Conservation (phyloP, 2,329 filamentous ascomycete genomes). For the Penicillium sp. region DNA sequence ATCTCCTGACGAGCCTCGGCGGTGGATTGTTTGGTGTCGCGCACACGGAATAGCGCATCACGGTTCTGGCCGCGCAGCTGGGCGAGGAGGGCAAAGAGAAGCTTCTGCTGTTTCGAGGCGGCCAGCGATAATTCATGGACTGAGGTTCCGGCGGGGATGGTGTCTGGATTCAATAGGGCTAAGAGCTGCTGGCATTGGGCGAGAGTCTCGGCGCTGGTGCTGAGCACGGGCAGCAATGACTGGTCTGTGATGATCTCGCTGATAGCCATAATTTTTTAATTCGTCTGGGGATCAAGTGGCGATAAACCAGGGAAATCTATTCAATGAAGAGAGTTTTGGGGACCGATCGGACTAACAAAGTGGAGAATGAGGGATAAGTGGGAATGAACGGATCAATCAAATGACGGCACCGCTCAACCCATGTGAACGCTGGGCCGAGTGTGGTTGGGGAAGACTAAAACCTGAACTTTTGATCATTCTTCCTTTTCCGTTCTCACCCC, state of each 20-base stretch:
- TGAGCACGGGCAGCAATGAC: constrained; percentile 66
- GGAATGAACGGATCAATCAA: constrained; percentile 18
- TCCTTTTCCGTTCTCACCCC: constrained; percentile 11
- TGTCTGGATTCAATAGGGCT: constrained; percentile 56
- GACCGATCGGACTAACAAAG: constrained; percentile 12
- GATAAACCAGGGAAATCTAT: neutral
- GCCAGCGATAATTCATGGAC: constrained; percentile 56
- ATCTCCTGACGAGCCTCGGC: constrained; percentile 87
- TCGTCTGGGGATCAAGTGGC: constrained; percentile 2
- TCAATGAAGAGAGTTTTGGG: neutral
- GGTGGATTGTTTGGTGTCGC: constrained; percentile 82
- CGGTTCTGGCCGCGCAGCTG: constrained; percentile 82
- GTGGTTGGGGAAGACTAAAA: constrained; percentile 18
- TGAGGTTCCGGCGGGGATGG: constrained; percentile 42
- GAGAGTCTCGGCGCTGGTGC: constrained; percentile 71
- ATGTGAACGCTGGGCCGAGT: constrained; percentile 19
- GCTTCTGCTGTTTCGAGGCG: constrained; percentile 74
- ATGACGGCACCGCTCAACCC: constrained; percentile 1
- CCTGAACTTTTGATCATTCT: constrained; percentile 4
- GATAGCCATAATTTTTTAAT: constrained; percentile 49
- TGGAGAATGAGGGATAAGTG: constrained; percentile 12
- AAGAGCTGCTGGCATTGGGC: constrained; percentile 65
- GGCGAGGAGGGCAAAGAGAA: constrained; percentile 74
- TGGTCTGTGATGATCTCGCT: constrained; percentile 64
- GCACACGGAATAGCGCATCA: constrained; percentile 74